Percentiles rank a stretch among this genome's conserved stretches.
Evolutionary conservation across 345 rosid species (phyloP).

Genomic region (Clarkia xantiana): DNA sequence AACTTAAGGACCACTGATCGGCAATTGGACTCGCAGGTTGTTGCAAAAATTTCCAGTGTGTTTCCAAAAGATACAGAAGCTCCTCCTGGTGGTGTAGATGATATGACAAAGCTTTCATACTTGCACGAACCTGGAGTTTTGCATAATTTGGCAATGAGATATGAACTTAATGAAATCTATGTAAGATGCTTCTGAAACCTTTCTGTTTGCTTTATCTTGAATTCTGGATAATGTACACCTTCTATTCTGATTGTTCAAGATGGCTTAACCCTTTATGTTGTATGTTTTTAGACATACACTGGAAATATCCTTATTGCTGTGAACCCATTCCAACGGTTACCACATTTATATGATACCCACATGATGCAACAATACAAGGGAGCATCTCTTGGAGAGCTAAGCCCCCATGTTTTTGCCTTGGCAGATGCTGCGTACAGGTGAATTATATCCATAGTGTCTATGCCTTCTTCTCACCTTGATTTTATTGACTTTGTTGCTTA

Average conservation of each 20-base stretch:
- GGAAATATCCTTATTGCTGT: constrained; percentile 96
- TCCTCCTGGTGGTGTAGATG: constrained; percentile 96
- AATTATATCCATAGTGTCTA: constrained; percentile 10
- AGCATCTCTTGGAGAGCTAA: constrained; percentile 92
- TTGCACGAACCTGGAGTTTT: constrained; percentile 98
- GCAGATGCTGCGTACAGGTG: constrained; percentile 99
- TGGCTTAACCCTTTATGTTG: neutral
- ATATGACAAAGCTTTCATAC: constrained; percentile 98
- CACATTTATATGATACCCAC: constrained; percentile 95
- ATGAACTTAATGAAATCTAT: constrained; percentile 94
- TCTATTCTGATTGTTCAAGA: neutral
- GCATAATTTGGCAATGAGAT: constrained; percentile 83
- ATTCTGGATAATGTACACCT: neutral
- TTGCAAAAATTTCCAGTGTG: constrained; percentile 63
- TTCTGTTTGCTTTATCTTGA: neutral
- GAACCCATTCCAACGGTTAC: constrained; percentile 97
- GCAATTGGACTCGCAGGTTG: constrained; percentile 37
- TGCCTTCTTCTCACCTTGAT: constrained; percentile 3
- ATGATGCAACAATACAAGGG: constrained; percentile 99
- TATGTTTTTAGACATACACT: constrained; percentile 69
- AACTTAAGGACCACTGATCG: no score
- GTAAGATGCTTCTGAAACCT: constrained; percentile 25
- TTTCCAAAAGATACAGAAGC: constrained; percentile 96
- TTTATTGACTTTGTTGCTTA: constrained; percentile 18
- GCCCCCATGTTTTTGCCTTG: constrained; percentile 97